Evolutionary conservation across 2,329 filamentous ascomycete genomes (phyloP), one percentile per base, ranked within the genome.

Genomic region (Penicillium sp.): DNA sequence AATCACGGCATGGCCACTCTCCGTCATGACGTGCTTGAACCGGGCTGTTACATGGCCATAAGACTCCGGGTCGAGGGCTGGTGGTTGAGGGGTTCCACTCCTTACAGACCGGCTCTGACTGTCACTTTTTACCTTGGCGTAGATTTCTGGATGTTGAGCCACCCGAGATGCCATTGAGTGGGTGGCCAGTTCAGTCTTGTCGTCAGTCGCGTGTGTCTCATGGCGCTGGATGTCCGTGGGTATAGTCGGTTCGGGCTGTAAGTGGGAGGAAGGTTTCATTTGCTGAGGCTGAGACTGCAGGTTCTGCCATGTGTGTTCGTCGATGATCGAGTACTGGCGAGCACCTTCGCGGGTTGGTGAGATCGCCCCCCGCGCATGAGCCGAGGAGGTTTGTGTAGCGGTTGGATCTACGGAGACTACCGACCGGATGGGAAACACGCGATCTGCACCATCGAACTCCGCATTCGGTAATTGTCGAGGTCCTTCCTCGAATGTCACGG

Each of bases 351-450:
- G 57, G 31, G 54, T 59, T 10, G 69, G 69, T 10, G 71, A 72
- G n/a, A 54, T 14, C 2, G 64, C 37, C 11, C 54, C 56, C 8
- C 56, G 41, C 8, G 41, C 22, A 7, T 66, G 54, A 66, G 51
- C n/a, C 1, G 55, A 61, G 59, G 59, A 49, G 66, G 66, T 4
- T 73, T 73, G 4, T 77, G 81, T 1, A 78, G 75, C 11, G 74
- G 76, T 38, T 6, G 85, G 85, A 66, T 90, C 87, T 42, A 93
- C 85, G 6, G 86, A 90, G 25, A 94, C 81, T 45, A 91, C 88
- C n/a, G 90, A 92, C 51, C 90, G 86, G 35, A 94, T 90, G n/a
- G 90, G 90, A 58, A 90, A 94, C 5, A 94, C 89, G 56, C 89
- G 84, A 68, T 93, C 83, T 49, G 77, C 71, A 4, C 75, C 65